Evolutionary conservation across 495 filamentous ascomycete genomes (phyloP).

Genomic region (Hypoxylon perforatum): DNA sequence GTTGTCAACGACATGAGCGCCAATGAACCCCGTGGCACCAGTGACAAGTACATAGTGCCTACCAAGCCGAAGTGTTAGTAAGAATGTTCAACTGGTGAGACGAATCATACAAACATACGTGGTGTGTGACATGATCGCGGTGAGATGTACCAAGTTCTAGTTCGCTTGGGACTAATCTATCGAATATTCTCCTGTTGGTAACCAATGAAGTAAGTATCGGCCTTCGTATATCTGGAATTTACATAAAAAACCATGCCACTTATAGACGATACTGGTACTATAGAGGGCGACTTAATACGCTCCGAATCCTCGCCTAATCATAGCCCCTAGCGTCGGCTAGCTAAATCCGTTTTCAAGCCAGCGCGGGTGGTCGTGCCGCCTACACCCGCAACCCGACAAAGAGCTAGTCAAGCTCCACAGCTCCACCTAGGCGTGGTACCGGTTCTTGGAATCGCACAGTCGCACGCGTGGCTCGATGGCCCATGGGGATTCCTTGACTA

Average conservation of each 20-base stretch:
- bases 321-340: neutral
- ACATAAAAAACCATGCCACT: neutral
- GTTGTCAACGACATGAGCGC: slow-evolving; percentile 21
- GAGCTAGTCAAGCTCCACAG: neutral
- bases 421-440: neutral
- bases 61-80: neutral
- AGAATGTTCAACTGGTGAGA: neutral
- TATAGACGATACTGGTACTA: neutral
- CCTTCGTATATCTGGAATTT: neutral
- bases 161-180: neutral
- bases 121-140: neutral
- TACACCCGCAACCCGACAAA: neutral
- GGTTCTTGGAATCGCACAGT: neutral
- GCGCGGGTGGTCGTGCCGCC: neutral
- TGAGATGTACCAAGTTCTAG: neutral
- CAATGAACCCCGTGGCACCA: slow-evolving; percentile 37
- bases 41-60: slow-evolving; percentile 50
- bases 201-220: neutral
- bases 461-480: neutral
- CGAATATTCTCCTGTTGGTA: no score
- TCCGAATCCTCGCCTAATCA: neutral
- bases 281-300: neutral
- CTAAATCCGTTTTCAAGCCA: neutral
- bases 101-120: neutral
- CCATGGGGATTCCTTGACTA: neutral